phyloP scores from a whole-genome alignment of 1,284 basidiomycete species.

The Naganishia liquefaciens region DNA sequence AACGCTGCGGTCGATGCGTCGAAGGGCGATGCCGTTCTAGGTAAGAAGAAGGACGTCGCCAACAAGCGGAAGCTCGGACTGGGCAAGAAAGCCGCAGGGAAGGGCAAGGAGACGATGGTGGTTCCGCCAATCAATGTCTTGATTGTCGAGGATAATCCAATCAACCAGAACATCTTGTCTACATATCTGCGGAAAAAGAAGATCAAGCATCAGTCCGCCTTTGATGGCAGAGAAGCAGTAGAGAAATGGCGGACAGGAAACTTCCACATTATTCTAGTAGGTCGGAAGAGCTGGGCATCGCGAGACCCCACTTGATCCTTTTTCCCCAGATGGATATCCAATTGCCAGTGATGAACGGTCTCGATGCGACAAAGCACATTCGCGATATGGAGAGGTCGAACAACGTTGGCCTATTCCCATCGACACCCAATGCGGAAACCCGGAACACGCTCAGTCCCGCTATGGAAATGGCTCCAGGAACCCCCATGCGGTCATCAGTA shows the following conservation, averaged over 20 bases:
- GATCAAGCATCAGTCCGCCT: conserved; percentile 92
- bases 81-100: conserved; percentile 9
- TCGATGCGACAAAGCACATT: conserved; percentile 95
- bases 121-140: conserved; percentile 93
- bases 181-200: conserved; percentile 96
- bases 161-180: conserved; percentile 94
- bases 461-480: conserved; percentile 41
- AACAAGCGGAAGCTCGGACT: conserved; percentile 40
- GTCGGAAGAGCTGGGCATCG: conserved; percentile 44
- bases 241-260: conserved; percentile 91
- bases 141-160: conserved; percentile 97
- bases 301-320: not conserved
- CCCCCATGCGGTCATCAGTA: conserved; percentile 85
- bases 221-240: conserved; percentile 93
- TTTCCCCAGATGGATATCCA: conserved; percentile 92
- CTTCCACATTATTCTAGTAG: conserved; percentile 92
- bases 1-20: conserved; percentile 17
- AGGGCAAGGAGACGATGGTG: conserved; percentile 58
- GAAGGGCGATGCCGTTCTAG: conserved; percentile 25
- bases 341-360: conserved; percentile 98
- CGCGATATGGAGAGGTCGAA: conserved; percentile 73
- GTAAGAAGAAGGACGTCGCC: conserved; percentile 35
- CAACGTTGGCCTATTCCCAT: conserved; percentile 70
- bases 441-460: conserved; percentile 36
- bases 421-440: conserved; percentile 55